Base-by-base conservation (phyloP, 805 yeast species). In the Barnettozyma salicaria region DNA sequence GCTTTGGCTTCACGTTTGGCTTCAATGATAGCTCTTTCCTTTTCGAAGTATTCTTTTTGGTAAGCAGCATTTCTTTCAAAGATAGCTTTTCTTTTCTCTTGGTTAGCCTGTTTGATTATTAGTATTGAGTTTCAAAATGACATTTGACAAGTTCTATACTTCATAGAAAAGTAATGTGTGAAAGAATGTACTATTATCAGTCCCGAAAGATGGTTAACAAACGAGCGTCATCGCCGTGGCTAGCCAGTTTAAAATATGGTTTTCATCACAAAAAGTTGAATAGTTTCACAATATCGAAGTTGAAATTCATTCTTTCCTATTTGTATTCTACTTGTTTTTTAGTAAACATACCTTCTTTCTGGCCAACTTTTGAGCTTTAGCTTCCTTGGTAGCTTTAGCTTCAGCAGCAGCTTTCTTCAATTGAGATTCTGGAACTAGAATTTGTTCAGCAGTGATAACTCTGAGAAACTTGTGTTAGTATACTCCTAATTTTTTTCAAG, bases 21-120 rank as follows among this genome's bases (percentile, higher is more conserved):
- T 41, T 74, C 73, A 65, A 83, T 70, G 61, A 83, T 68, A 60
- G 92, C 85, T 68, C 92, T 82, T 73, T 85, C 95, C 64, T 90
- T 86, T 58, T 82, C 87, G 60, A 74, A 77, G 84, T 89, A 89
- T 76, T 89, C 97, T 75, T 81, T 72, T 68, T 81, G 80, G 88
- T 89, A 88, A 74, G 88, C 87, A 75, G 92, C 95, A 64, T 95
- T 87, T 80, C 97, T 85, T 68, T 85, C 82, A 69, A 80, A 82
- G 70, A 82, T 76, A 60, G 78, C 80, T 64, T 79, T 69, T 74
- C 84, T 66, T 63, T 68, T 68, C 58, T 63, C 71, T 65, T 67
- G 61, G 68, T 63, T 66, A 54, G 72, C 72, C 74, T 67, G 37
- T 35, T 38, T 18, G 22, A 36, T 27, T 39, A 47, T 48, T 48